Percentiles rank a stretch among this genome's conserved stretches.
Conservation (phyloP, 1,284 basidiomycete genomes). For the Trametes versicolor region DNA sequence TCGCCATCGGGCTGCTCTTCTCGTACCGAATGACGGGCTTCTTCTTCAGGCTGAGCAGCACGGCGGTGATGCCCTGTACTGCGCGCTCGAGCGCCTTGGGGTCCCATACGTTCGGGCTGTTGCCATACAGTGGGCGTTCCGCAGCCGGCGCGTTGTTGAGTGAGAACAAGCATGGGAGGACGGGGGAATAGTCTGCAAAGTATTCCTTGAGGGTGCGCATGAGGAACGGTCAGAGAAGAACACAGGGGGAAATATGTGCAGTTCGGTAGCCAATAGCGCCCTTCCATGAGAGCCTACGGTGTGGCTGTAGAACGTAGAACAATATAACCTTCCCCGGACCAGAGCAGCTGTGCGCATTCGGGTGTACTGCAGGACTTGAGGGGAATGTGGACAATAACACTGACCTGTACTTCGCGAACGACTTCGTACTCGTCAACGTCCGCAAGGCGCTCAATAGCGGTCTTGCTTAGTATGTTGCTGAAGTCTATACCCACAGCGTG, state of each 20-base stretch:
- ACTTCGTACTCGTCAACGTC: conserved; percentile 97
- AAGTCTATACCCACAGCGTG: conserved; percentile 70
- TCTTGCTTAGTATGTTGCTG: conserved; percentile 92
- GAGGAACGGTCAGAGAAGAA: conserved; percentile 22
- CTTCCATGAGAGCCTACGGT: no score
- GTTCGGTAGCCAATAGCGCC: no score
- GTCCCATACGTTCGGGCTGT: conserved; percentile 74
- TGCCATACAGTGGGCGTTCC: conserved; percentile 72
- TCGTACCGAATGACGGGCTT: conserved; percentile 96
- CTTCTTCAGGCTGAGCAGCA: conserved; percentile 96
- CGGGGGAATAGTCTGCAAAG: conserved; percentile 93
- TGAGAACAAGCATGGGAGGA: conserved; percentile 90
- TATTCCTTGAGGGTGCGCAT: conserved; percentile 74
- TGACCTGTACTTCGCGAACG: conserved; percentile 94
- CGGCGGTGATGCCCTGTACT: conserved; percentile 86
- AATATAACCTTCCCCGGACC: no score
- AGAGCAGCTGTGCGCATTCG: background rate
- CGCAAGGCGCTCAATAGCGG: conserved; percentile 92
- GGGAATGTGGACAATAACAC: conserved; percentile 34
- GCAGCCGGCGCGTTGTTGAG: conserved; percentile 80
- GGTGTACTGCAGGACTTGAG: background rate
- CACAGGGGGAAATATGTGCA: no score
- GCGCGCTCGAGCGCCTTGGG: conserved; percentile 81
- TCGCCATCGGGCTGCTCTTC: conserved; percentile 91
- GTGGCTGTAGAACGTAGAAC: no score